Evolutionary conservation across 2,329 filamentous ascomycete species (phyloP).

Genomic region (Phoma herbarum): DNA sequence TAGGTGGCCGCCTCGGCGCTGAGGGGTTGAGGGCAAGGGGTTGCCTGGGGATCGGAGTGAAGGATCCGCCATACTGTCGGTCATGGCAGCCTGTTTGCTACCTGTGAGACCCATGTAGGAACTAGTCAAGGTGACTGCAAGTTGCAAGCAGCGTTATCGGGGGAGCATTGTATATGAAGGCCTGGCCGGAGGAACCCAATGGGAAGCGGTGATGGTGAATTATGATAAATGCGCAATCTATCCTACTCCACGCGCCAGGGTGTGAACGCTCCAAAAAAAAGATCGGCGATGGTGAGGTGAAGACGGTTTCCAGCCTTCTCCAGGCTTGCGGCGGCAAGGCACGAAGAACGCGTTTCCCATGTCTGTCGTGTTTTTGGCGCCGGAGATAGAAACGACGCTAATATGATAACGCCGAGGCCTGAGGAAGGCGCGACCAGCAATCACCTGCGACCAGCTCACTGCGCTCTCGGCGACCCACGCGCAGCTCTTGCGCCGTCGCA

Average conservation of each 20-base stretch:
- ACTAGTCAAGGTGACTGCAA: constrained; percentile 5
- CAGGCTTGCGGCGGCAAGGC: constrained; percentile 3
- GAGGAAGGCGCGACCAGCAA: constrained; percentile 7
- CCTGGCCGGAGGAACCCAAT: not conserved
- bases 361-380: constrained; percentile 1
- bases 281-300: constrained; percentile 7
- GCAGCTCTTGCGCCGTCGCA: constrained; percentile 11
- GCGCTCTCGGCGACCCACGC: constrained; percentile 6
- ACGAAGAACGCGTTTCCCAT: constrained; percentile 2
- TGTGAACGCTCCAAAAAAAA: not conserved
- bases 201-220: constrained; percentile 12
- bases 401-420: constrained; percentile 8
- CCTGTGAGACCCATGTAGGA: not conserved
- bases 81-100: constrained; percentile 6
- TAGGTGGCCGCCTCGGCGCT: constrained; percentile 33
- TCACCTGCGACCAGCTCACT: constrained; percentile 8
- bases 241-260: not conserved
- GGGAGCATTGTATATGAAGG: constrained; percentile 9
- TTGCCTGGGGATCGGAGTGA: constrained; percentile 26
- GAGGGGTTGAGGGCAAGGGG: constrained; percentile 37
- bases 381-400: constrained; percentile 19
- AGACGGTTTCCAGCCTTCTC: not conserved
- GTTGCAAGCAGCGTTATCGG: not conserved
- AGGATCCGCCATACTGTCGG: constrained; percentile 33
- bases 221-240: not conserved